Percentiles rank a stretch among this genome's conserved stretches.
Conservation (phyloP, 108 stramenopile genomes). For the Cylindrotheca fusiformis region DNA sequence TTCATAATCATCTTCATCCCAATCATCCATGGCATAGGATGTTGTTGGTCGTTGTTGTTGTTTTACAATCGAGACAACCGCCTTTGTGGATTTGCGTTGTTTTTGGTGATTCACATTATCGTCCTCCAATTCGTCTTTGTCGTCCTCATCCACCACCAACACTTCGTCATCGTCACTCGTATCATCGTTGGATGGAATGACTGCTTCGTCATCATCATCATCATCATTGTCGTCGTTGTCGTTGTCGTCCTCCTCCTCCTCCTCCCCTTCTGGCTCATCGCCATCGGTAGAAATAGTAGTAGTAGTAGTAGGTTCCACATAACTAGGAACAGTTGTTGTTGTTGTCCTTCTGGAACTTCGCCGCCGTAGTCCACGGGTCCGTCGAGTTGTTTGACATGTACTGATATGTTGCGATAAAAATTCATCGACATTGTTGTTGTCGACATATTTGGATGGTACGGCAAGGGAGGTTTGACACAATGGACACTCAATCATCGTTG, state of each 20-base stretch:
- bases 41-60: conserved; percentile 6
- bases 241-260: conserved; percentile 3
- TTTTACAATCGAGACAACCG: not conserved
- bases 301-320: not conserved
- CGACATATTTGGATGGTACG: conserved; percentile 33
- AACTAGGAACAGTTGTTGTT: not conserved
- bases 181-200: conserved; percentile 2
- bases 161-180: conserved; percentile 22
- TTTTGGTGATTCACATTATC: not conserved
- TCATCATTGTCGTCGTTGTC: conserved; percentile 5
- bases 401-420: conserved; percentile 36
- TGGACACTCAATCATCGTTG: conserved; percentile 10
- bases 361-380: not conserved
- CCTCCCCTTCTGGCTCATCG: not conserved
- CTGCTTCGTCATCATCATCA: conserved; percentile 5
- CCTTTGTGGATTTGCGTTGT: not conserved
- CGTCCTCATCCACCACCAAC: conserved; percentile 14
- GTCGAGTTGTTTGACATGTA: conserved; percentile 35
- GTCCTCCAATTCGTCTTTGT: conserved; percentile 13
- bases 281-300: not conserved
- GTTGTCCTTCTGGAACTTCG: not conserved
- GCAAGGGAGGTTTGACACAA: conserved; percentile 26
- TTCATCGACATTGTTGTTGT: conserved; percentile 26
- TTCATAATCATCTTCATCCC: conserved; percentile 71
- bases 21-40: conserved; percentile 55